Base-by-base conservation (phyloP, 2,329 filamentous ascomycete species). In the Aspergillus sp. region DNA sequence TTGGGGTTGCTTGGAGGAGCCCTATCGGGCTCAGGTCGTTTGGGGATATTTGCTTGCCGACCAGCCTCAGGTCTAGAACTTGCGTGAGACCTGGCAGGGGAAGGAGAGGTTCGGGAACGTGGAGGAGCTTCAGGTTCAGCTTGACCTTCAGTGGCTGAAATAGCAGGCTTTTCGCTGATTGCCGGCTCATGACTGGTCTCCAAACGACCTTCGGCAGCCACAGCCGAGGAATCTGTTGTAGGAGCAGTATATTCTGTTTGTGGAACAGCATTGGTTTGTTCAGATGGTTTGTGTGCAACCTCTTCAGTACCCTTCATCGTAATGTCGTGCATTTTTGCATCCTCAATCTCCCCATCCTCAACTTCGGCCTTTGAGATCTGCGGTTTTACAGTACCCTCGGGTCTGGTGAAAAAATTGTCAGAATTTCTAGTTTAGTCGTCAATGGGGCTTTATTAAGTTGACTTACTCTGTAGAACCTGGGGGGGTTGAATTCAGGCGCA, bases 321-420 rank as follows among this genome's bases (percentile, higher is more conserved):
- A 10, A 51, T 57, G 53, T 72, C 69, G 5, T 52, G 50, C 62
- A 69, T 69, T 45, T 67, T 71, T 6, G 68, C 66, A 50, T 72
- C 71, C 50, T 72, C 70, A 39, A 71, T 68, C 45, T 74, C 69
- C 8, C 68, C 69, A 52, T 72, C 69, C 44, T 71, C 68, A 10
- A 70, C 67, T 46, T 73, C 68, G 6, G 49, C 43, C 43, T 59
- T 65, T n/a, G 57, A 53, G 31, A 42, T 34, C 40, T 65, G 53
- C 6, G 53, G 36, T 33, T 53, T 62, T 6, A 51, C 35, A 26
- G 47, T 43, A 42, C 57, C 57, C 45, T 61, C 60, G 32, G 50
- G 44, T 32, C 68, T 70, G 33, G 27, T 19, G 19, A 19, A 19
- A 19, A 4, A 26, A 35, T 30, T 6, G 47, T 64, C 50, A 64